Evolutionary conservation across 768 basidiomycete genomes (phyloP), one percentile per base, ranked within the genome.

Genomic region (Phallus indusiatus): DNA sequence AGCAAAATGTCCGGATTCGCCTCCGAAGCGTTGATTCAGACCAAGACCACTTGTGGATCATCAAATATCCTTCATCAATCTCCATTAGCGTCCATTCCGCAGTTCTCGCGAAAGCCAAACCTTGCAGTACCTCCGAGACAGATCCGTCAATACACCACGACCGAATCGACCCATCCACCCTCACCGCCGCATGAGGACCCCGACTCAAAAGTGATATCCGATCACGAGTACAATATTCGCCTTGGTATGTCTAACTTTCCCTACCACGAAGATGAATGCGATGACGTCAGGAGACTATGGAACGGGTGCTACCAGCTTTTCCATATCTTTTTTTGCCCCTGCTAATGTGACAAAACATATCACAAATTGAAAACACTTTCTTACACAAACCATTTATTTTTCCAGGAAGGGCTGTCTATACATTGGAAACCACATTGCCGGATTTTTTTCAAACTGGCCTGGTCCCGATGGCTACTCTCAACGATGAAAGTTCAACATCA

Each of bases 221-320:
- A 90, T 68, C 74, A 76, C 7, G 88, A 90, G 64, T 90, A 88
- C 88, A 81, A 88, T 66, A 76, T 89, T 53, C 82, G 86, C 22
- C 87, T 86, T 65, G 87, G 88, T 85, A 60, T 37, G 71, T 64
- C 48, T 53, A 47, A 17, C 33, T 53, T 36, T 51, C 16, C 53
- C 24, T 17, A 35, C 4, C 10, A 3, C 33, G n/a, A 46, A 34
- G 34, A n/a, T 16, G 49, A 34, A 22, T 52, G 63, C 59, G 65
- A 10, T 55, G 50, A 67, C 61, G 60, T 55, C 65, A 71, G 70
- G 69, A 72, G 71, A 61, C 69, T 67, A 69, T 65, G 67, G 56
- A 35, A 53, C 55, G 64, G 46, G 47, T 34, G 18, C 42, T 33
- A 18, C 22, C 35, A 57, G 47, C 55, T 56, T n/a, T n/a, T 47